These are phyloP conservation scores for Rhodotorula kratochvilovae DNA, from an alignment of 768 basidiomycete genomes.

Conservation along the genomic window DNA sequence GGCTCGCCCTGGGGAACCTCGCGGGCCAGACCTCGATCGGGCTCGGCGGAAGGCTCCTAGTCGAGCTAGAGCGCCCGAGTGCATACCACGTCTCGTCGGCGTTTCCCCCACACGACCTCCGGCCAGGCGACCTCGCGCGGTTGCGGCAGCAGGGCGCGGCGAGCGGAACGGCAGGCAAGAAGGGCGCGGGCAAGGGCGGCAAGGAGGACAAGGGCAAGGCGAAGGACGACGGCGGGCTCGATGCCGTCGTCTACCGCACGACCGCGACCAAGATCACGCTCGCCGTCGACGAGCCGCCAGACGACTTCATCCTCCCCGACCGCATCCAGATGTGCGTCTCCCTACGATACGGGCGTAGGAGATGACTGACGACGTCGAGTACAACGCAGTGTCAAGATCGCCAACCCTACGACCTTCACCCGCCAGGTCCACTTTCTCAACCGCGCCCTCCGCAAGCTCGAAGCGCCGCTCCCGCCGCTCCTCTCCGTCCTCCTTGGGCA, in stretches of 20 bases:
- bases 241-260: conserved; percentile 86
- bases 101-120: conserved; percentile 82
- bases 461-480: conserved; percentile 40
- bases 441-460: conserved; percentile 52
- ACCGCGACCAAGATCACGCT: conserved; percentile 15
- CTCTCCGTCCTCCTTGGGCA: conserved; percentile 71
- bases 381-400: conserved; percentile 62
- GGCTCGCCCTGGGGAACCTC: conserved; percentile 70
- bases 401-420: conserved; percentile 87
- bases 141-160: conserved; percentile 49
- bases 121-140: conserved; percentile 81
- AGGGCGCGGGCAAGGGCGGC: not conserved
- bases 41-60: conserved; percentile 82
- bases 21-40: conserved; percentile 71
- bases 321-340: conserved; percentile 13
- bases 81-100: conserved; percentile 67
- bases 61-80: conserved; percentile 76
- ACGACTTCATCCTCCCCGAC: conserved; percentile 15
- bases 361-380: no score
- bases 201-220: conserved; percentile 10
- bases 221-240: conserved; percentile 48
- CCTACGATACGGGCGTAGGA: not conserved
- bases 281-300: conserved; percentile 8
- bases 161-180: conserved; percentile 1
- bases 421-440: conserved; percentile 75